Evolutionary conservation across 768 basidiomycete species (phyloP), one percentile per base, ranked within the genome.

Genomic region (Tricholoma matsutake): DNA sequence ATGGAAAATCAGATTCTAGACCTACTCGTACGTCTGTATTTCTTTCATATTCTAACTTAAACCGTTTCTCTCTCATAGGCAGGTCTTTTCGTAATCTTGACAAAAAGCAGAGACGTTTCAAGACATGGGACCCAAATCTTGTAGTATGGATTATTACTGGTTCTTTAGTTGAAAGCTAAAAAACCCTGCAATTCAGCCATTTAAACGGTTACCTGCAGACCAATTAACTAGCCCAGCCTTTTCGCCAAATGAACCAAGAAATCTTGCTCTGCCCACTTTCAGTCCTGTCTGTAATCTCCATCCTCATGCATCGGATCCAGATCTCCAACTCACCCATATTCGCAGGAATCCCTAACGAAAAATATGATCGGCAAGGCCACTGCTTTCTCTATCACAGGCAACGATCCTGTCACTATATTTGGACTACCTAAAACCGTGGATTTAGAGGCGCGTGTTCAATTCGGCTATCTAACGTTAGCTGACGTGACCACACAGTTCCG

Each of bases 361-460:
- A 67, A 70, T 5, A 73, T 77, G 49, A 66, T 80, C n/a, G 82
- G 81, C 4, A 73, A 78, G 61, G 79, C 81, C 3, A 73, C 81
- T 56, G 74, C 75, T 34, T 86, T 86, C 63, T 64, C 76, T 1
- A 67, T 74, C 4, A 67, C 76, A 1, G 78, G 80, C 25, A 78
- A 79, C 37, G 80, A 81, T 61, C 81, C 85, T 0, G 73, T 87
- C n/a, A 76, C 81, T 31, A 78, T 81, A 57, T 93, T 86, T 69
- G 93, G 93, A 45, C 71, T 92, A 14, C 92, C 93, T 0, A 84
- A 82, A 63, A 85, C 83, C 60, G 67, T 92, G 60, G 74, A 87
- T 31, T 75, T 91, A 56, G 93, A 94, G 78, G 92, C 92, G 45
- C 20, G 82, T 73, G 2, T 34, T 51, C 53, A 43, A 32, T 14